Evolutionary conservation across 495 filamentous ascomycete species (phyloP).

Genomic region (Antarctomyces pellizariae): DNA sequence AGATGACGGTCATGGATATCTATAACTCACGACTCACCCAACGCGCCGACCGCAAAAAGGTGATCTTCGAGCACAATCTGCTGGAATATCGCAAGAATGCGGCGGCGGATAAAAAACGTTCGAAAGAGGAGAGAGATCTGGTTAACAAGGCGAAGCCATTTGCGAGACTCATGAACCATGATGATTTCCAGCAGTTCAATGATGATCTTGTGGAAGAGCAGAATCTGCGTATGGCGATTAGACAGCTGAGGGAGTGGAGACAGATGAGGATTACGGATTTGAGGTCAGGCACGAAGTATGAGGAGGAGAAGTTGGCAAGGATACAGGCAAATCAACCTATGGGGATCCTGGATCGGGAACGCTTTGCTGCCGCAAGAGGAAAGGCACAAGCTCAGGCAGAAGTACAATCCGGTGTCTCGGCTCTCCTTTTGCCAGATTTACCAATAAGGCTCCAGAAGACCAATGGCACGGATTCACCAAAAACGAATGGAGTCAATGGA

Average conservation of each 20-base stretch:
- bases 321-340: conserved; percentile 45
- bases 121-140: conserved; percentile 81
- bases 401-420: conserved; percentile 40
- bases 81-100: conserved; percentile 81
- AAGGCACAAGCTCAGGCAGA: conserved; percentile 39
- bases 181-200: conserved; percentile 71
- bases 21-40: conserved; percentile 86
- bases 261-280: conserved; percentile 61
- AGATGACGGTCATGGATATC: conserved; percentile 95
- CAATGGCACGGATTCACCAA: conserved; percentile 18
- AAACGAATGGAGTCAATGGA: conserved; percentile 13
- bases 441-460: conserved; percentile 33
- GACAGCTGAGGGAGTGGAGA: conserved; percentile 87
- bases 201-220: conserved; percentile 71
- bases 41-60: conserved; percentile 84
- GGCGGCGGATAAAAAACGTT: conserved; percentile 75
- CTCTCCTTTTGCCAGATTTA: conserved; percentile 57
- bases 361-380: conserved; percentile 34
- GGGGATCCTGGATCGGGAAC: conserved; percentile 57
- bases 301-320: conserved; percentile 63
- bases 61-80: conserved; percentile 84
- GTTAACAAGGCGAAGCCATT: conserved; percentile 87
- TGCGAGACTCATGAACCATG: conserved; percentile 84
- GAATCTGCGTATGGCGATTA: conserved; percentile 71
- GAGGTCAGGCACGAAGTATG: conserved; percentile 77